phyloP scores from a whole-genome alignment of 1,284 basidiomycete species.

The Moniliella sp. region DNA sequence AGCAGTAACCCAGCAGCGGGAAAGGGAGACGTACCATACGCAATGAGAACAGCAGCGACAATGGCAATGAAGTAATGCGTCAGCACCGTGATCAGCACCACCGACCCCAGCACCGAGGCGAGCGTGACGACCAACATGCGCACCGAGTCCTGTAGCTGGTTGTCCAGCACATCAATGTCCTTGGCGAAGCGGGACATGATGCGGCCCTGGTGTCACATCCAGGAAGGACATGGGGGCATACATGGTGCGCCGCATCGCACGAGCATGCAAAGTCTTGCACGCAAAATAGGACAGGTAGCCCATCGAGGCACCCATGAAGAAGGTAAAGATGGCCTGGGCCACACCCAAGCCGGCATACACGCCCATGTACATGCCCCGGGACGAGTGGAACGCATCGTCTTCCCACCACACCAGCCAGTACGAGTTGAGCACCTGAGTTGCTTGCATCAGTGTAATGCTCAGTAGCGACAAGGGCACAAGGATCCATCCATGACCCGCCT shows the following conservation, averaged over 20 bases:
- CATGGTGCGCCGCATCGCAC: slow-evolving; percentile 42
- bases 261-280: slow-evolving; percentile 42
- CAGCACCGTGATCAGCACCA: slow-evolving; percentile 48
- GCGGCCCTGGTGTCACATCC: slow-evolving; percentile 60
- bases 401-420: slow-evolving; percentile 39
- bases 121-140: slow-evolving; percentile 30
- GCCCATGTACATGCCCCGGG: slow-evolving; percentile 46
- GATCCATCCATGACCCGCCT: slow-evolving; percentile 44
- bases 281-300: slow-evolving; percentile 50
- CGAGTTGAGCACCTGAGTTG: slow-evolving; percentile 36
- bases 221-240: slow-evolving; percentile 54
- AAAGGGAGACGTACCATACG: slow-evolving; percentile 19
- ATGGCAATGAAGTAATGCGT: slow-evolving; percentile 50
- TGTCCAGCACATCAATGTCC: slow-evolving; percentile 71
- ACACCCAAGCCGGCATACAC: slow-evolving; percentile 50
- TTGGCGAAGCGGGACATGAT: slow-evolving; percentile 56
- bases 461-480: slow-evolving; percentile 45
- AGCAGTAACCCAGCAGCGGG: not conserved
- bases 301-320: slow-evolving; percentile 42
- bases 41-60: slow-evolving; percentile 13
- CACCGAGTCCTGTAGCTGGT: slow-evolving; percentile 37
- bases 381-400: slow-evolving; percentile 40
- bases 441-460: slow-evolving; percentile 47
- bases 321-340: slow-evolving; percentile 44
- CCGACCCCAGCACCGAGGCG: slow-evolving; percentile 39